A percentile compares a stretch with the other conserved stretches of the same genome.
phyloP scores from a whole-genome alignment of 305 asterid species.

The Solanum hybrid region DNA sequence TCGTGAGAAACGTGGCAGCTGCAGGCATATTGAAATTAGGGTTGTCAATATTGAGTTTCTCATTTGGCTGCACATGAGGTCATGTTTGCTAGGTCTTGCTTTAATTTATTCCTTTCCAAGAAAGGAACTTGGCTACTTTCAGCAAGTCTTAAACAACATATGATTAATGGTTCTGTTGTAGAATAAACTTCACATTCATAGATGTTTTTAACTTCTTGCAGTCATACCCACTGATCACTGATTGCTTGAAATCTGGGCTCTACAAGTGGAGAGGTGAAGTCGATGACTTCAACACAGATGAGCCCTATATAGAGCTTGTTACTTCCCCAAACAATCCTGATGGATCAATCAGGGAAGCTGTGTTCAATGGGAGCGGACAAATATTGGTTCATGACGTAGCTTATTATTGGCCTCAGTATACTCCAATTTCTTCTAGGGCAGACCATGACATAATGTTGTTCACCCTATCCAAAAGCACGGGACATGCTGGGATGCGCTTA shows the following conservation, averaged over 20 bases:
- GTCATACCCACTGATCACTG: slow-evolving; percentile 82
- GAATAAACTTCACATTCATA: neutral
- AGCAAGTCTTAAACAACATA: neutral
- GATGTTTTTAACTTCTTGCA: slow-evolving; percentile 21
- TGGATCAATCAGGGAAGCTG: slow-evolving; percentile 57
- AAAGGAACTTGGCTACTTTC: neutral
- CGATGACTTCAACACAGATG: slow-evolving; percentile 26
- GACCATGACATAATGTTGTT: slow-evolving; percentile 91
- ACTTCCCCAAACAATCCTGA: slow-evolving; percentile 95
- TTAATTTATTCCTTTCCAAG: neutral
- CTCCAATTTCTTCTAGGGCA: slow-evolving; percentile 57
- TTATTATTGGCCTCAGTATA: slow-evolving; percentile 91
- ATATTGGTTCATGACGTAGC: slow-evolving; percentile 72
- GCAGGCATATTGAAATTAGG: neutral
- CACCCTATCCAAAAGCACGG: slow-evolving; percentile 85
- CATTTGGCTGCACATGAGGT: neutral
- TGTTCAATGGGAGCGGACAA: slow-evolving; percentile 48
- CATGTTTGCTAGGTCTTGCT: neutral
- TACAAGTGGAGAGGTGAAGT: slow-evolving; percentile 88
- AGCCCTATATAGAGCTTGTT: slow-evolving; percentile 68
- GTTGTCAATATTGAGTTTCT: neutral
- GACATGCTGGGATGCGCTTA: slow-evolving; percentile 80
- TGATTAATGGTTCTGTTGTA: neutral
- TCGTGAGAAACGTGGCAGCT: neutral
- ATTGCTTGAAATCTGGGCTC: slow-evolving; percentile 73